phyloP scores from a whole-genome alignment of 345 rosid genomes.

The Eutrema japonicum region DNA sequence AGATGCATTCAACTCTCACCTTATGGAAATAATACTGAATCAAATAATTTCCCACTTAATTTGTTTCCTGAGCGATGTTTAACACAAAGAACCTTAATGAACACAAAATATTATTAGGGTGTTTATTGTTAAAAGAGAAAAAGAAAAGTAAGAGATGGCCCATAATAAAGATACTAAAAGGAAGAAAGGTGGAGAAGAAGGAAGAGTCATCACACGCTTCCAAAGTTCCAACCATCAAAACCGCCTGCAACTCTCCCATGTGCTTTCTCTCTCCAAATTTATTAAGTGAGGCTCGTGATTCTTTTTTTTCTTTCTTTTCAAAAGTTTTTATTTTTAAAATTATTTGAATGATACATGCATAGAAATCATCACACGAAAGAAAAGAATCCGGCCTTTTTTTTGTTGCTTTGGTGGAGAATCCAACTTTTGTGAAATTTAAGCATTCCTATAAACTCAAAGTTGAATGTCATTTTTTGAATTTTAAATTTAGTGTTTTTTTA shows the following conservation, averaged over 20 bases:
- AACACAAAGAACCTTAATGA: background rate
- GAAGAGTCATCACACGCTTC: constrained; percentile 47
- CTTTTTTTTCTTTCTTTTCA: background rate
- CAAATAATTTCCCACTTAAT: background rate
- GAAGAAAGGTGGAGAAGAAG: constrained; percentile 39
- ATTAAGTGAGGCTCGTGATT: constrained; percentile 27
- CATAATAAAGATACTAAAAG: constrained; percentile 34
- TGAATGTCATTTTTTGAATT: constrained; percentile 6
- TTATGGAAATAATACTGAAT: too few relatives aligned
- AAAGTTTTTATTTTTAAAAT: background rate
- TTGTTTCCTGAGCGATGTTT: background rate
- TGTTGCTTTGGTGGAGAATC: constrained; percentile 15
- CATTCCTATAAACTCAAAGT: background rate
- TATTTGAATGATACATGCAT: background rate
- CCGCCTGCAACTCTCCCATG: constrained; percentile 41
- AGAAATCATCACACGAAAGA: constrained; percentile 36
- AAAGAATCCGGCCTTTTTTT: constrained; percentile 19
- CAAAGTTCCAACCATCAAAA: constrained; percentile 45
- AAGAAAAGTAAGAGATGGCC: constrained; percentile 27
- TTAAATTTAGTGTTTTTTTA: background rate
- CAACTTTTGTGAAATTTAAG: constrained; percentile 16
- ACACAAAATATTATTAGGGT: background rate
- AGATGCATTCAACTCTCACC: too few relatives aligned
- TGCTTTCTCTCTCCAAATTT: constrained; percentile 34
- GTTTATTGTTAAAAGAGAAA: background rate